Evolutionary conservation across 352 stramenopile species (phyloP).

Genomic region (Phytopythium oedochilum): DNA sequence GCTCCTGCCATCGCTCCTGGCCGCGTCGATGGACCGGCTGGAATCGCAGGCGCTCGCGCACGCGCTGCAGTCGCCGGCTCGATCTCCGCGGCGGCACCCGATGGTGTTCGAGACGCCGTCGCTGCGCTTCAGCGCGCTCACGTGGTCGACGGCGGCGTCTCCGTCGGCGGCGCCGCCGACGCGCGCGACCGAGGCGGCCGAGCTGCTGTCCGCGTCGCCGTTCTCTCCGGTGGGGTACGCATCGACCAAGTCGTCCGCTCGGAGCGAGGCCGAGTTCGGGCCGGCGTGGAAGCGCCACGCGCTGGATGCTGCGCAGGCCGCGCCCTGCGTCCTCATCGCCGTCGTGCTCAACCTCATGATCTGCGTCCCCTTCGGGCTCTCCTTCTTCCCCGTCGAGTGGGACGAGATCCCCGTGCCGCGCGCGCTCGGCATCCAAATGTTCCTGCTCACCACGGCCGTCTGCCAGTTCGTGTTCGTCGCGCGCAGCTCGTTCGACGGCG

Average conservation of each 20-base stretch:
- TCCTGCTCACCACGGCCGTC: conserved; percentile 71
- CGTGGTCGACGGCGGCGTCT: conserved; percentile 10
- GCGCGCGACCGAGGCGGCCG: conserved; percentile 15
- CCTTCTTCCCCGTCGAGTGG: conserved; percentile 84
- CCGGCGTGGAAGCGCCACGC: conserved; percentile 19
- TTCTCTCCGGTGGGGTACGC: conserved; percentile 20
- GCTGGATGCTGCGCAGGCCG: conserved; percentile 30
- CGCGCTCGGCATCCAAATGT: conserved; percentile 83
- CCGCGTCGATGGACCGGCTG: background rate
- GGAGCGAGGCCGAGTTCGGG: conserved; percentile 8
- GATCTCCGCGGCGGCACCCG: conserved; percentile 12
- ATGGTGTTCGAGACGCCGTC: conserved; percentile 69
- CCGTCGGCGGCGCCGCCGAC: conserved; percentile 5
- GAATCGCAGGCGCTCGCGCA: conserved; percentile 1
- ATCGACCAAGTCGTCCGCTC: conserved; percentile 6
- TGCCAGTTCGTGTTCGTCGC: conserved; percentile 80
- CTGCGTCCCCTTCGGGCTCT: conserved; percentile 79
- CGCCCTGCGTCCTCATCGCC: conserved; percentile 60
- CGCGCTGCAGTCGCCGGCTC: conserved; percentile 10
- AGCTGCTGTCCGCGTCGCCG: conserved; percentile 19
- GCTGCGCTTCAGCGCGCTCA: conserved; percentile 38
- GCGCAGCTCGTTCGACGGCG: conserved; percentile 68
- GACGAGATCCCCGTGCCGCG: conserved; percentile 64
- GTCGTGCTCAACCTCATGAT: conserved; percentile 86
- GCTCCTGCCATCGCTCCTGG: too few relatives aligned